Base-by-base conservation (phyloP, 1,139 yeast genomes). In the Petasospora fabianii region DNA sequence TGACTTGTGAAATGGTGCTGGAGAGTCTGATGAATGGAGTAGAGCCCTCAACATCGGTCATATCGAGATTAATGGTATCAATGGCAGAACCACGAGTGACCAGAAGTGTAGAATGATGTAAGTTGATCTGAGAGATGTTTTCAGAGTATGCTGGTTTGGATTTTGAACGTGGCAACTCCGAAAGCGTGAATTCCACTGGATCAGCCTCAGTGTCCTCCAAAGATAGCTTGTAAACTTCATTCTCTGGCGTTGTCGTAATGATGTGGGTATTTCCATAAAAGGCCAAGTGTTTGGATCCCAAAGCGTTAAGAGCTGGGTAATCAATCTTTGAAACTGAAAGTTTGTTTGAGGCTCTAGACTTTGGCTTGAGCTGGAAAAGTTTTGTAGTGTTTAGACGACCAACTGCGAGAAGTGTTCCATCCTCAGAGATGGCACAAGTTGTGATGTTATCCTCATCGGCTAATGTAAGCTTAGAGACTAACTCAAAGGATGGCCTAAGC, bases 371-470 rank as follows among this genome's bases (percentile, higher is more conserved):
- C 44, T 69, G 68, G 57, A 86, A 92, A 2, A 90, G 56, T 58
- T 83, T 87, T 11, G 87, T 78, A 2, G 80, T 73, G 12, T 78
- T 69, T 39, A 80, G 65, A 36, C 95, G 79, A 11, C 90, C 76
- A 24, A 88, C 94, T 0, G 80, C 83, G 41, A 92, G 64, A 24
- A 79, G 66, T 28, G 75, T 64, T 1, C 85, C 94, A 48, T 78
- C 79, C 16, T 73, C 69, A 24, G 87, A 82, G 32, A 88, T 58
- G n/a, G 79, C 71, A 38, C 84, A 87, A 35, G 75, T 65, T 2
- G 90, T 70, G 35, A 92, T 80, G 61, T 85, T 84, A 51, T 87
- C 97, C 35, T 86, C 95, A 50, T 82, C 95, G 31, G 79, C 70
- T 43, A 87, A 64, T 2, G 73, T 68, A 51, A 88, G 59, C 58